Base-by-base conservation (phyloP, 129 eudicot genomes). In the Silybum marianum region DNA sequence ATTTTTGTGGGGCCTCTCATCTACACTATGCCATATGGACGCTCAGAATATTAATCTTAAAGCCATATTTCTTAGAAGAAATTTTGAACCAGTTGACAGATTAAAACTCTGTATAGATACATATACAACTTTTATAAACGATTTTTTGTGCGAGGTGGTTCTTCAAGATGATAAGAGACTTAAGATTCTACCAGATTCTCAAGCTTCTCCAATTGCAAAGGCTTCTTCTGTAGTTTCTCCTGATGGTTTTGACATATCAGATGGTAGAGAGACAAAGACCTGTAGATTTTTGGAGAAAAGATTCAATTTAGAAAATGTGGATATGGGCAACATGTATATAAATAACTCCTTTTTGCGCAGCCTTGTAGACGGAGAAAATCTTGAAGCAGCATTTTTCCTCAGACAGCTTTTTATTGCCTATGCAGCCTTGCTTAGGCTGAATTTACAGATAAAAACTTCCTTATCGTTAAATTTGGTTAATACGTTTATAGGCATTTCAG, bases 1-100 rank as follows among this genome's bases (percentile, higher is more conserved):
- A 39, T 79, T 89, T 71, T 81, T 93, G 62, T 83, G 92, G 95
- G 99, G 99, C 72, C 82, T 93, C 75, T 87, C 90, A 74, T 87
- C 94, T 79, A 70, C 97, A 16, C 63, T 91, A 79, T 85, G 83
- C 78, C 69, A 76, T 69, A 44, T 78, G 79, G 89, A 80, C 22
- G 48, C 78, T 39, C 80, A 18, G 5, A 71, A 48, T 80, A 48
- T 71, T 34, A 83, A 86, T 51, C 48, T 66, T 34, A 84, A 85
- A 83, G 81, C 74, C 63, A 87, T 88, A 54, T 73, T 77, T 46
- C 63, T 81, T 63, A 84, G 84, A 74, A 76, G 77, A 76, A 79
- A 86, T 8, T 81, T 75, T 39, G 86, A 89, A 30, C 85, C 89
- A 9, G 58, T 89, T 69, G 76, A 76, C 85, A 81, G 72, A 81